Evolutionary conservation across 2,329 filamentous ascomycete genomes (phyloP), one percentile per base, ranked within the genome.

Genomic region (Westerdykella sp.): DNA sequence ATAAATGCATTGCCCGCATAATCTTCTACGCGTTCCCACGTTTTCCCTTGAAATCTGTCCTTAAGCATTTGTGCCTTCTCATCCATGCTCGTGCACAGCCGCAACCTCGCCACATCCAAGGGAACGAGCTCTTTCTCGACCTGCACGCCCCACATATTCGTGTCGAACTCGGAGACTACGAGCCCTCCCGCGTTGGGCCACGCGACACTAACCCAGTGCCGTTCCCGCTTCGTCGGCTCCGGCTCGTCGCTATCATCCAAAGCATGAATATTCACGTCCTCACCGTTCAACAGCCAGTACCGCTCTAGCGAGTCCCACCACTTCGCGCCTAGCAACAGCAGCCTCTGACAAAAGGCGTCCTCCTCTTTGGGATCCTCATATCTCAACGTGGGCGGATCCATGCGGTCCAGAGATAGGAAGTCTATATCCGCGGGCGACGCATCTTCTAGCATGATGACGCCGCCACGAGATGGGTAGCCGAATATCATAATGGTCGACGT

Each of bases 261-360:
- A 11, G 7, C 32, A 37, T 28, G 5, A 1, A 40, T 35, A 45
- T 50, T 22, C 6, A 30, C 43, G 14, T 43, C 43, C 25, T 39
- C 40, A 37, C 31, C 25, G 23, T 34, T 43, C 32, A 48, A 22
- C 5, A 52, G 34, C 9, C 18, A 25, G 23, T 41, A 46, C 23
- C 45, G 47, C 13, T 34, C 30, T 23, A 37, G 30, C 12, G 43
- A 51, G 23, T 52, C 53, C 40, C 42, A 56, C 47, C 46, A 56
- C 37, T 46, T 52, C 14, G 47, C 51, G 16, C 49, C 50, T 16
- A 55, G 44, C 22, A 48, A 39, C 11, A 55, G 37, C 38, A 55
- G 34, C 36, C 39, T 43, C 34, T 48, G 25, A 35, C 42, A 49
- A 32, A 51, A 50, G 14, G 22, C 41, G 36, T 54, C 49, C 36